Evolutionary conservation across 2,329 filamentous ascomycete genomes (phyloP).

Genomic region (Leptosphaerulina australis): DNA sequence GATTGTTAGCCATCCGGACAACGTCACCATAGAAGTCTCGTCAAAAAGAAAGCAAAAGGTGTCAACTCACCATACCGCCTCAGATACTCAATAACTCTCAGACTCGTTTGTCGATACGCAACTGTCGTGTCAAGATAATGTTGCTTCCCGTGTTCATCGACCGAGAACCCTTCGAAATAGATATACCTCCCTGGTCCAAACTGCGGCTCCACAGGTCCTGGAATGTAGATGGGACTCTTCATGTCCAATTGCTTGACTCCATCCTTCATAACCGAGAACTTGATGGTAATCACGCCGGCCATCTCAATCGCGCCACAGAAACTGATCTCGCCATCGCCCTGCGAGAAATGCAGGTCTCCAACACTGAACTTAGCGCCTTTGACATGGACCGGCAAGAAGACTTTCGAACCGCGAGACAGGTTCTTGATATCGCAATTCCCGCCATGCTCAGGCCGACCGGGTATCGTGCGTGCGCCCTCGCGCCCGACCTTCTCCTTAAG

Average conservation of each 20-base stretch:
- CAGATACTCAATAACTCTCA: conserved; percentile 81
- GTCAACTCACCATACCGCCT: conserved; percentile 66
- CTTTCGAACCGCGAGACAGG: conserved; percentile 76
- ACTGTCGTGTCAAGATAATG: conserved; percentile 87
- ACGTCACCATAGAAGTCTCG: background rate
- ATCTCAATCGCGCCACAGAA: conserved; percentile 84
- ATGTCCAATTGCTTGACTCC: conserved; percentile 76
- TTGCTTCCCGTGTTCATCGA: conserved; percentile 87
- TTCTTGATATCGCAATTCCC: conserved; percentile 95
- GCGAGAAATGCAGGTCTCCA: conserved; percentile 84
- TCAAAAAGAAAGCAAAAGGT: background rate
- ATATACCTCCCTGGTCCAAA: conserved; percentile 82
- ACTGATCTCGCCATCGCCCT: conserved; percentile 89
- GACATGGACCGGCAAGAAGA: conserved; percentile 88
- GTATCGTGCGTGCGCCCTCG: conserved; percentile 85
- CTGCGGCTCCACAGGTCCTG: conserved; percentile 85
- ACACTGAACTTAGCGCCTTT: conserved; percentile 87
- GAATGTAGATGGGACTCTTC: conserved; percentile 83
- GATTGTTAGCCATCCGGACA: background rate
- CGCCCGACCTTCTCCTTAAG: conserved; percentile 70
- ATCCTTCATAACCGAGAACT: conserved; percentile 84
- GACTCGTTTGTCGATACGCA: conserved; percentile 80
- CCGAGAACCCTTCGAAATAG: conserved; percentile 88
- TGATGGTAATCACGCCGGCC: conserved; percentile 88
- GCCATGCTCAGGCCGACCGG: conserved; percentile 82